Percentiles rank a stretch among this genome's conserved stretches.
Conservation (phyloP, 2,329 filamentous ascomycete species). For the Sclerotinia minor region DNA sequence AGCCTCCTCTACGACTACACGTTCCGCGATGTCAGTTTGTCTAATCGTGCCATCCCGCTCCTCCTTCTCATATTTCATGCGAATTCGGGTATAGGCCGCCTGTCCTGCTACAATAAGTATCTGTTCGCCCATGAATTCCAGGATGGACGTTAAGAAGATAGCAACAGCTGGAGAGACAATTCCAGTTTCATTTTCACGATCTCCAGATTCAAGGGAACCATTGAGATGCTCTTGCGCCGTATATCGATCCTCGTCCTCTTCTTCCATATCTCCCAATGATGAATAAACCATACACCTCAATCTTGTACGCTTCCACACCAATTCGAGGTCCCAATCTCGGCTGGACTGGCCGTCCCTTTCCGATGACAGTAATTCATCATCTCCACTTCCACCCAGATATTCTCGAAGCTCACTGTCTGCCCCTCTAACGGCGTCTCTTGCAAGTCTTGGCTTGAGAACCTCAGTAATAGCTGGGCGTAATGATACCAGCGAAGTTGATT, state of each 20-base stretch:
- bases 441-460: slow-evolving; percentile 85
- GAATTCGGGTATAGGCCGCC: slow-evolving; percentile 71
- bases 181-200: slow-evolving; percentile 50
- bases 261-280: slow-evolving; percentile 92
- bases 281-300: slow-evolving; percentile 98
- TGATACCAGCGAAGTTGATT: slow-evolving; percentile 72
- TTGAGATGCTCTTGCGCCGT: slow-evolving; percentile 76
- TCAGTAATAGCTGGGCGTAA: slow-evolving; percentile 82
- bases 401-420: slow-evolving; percentile 86
- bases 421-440: slow-evolving; percentile 77
- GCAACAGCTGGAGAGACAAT: slow-evolving; percentile 86
- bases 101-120: slow-evolving; percentile 84
- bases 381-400: slow-evolving; percentile 76
- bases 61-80: slow-evolving; percentile 58
- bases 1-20: slow-evolving; percentile 79
- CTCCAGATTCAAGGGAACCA: slow-evolving; percentile 56
- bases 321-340: slow-evolving; percentile 81
- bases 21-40: slow-evolving; percentile 56
- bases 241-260: slow-evolving; percentile 91
- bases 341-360: slow-evolving; percentile 51
- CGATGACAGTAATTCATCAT: slow-evolving; percentile 67
- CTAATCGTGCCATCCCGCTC: slow-evolving; percentile 52
- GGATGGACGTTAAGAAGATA: slow-evolving; percentile 91
- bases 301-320: slow-evolving; percentile 90
- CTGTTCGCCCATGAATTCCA: slow-evolving; percentile 93